These are phyloP conservation scores for Amanita muscaria DNA, from an alignment of 768 basidiomycete species.

Conservation along the genomic window DNA sequence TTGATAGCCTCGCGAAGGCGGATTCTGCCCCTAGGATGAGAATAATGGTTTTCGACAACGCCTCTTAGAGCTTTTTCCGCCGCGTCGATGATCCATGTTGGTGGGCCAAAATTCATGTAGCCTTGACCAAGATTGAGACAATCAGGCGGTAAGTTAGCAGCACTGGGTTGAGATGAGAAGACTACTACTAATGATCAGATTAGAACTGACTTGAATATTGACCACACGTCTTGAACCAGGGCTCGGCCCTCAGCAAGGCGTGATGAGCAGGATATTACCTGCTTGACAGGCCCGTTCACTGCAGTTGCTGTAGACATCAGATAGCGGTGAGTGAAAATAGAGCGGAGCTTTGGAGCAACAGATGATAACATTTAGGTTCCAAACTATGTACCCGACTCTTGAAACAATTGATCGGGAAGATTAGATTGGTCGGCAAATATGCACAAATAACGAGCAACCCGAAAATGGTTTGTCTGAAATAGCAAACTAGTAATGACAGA, in stretches of 20 bases:
- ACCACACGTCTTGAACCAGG: constrained; percentile 81
- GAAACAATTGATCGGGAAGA: too few species aligned
- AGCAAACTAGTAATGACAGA: too few species aligned
- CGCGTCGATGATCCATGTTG: constrained; percentile 67
- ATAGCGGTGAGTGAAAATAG: neutral
- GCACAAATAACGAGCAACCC: too few species aligned
- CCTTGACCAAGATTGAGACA: constrained; percentile 95
- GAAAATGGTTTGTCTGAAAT: too few species aligned
- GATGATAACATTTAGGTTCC: too few species aligned
- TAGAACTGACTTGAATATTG: constrained; percentile 68
- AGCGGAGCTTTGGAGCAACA: neutral
- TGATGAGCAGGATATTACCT: constrained; percentile 60
- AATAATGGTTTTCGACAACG: constrained; percentile 75
- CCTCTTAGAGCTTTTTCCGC: constrained; percentile 58
- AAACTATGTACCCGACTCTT: too few species aligned
- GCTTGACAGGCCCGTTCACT: constrained; percentile 15
- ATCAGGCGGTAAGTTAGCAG: constrained; percentile 78
- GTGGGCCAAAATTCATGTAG: constrained; percentile 91
- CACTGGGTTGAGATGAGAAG: constrained; percentile 36
- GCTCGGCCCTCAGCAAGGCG: constrained; percentile 71
- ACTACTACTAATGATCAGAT: constrained; percentile 1
- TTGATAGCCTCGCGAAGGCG: constrained; percentile 86
- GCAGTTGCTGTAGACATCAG: constrained; percentile 15
- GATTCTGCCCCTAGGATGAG: constrained; percentile 82
- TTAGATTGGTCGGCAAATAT: too few species aligned